Percentiles rank a stretch among this genome's conserved stretches.
These are phyloP conservation scores for Alopecurus myosuroides DNA, from an alignment of 176 grass and related monocot genomes.

Conservation along the genomic window DNA sequence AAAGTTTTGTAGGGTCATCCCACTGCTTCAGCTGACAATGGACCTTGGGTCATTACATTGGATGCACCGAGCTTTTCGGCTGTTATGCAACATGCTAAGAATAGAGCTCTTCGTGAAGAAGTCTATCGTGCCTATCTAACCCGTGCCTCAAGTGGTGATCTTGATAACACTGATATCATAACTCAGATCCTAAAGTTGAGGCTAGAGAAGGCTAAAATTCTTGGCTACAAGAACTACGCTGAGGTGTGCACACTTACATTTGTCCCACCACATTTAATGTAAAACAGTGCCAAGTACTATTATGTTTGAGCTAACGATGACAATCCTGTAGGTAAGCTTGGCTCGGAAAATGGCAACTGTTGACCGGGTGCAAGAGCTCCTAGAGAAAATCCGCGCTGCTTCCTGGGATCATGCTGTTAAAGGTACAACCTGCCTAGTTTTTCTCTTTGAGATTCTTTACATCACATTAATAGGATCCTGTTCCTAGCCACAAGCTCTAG, in stretches of 20 bases:
- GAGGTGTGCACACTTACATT: conserved; percentile 40
- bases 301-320: conserved; percentile 7
- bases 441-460: conserved; percentile 32
- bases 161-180: conserved; percentile 86
- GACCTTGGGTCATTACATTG: conserved; percentile 93
- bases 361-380: conserved; percentile 81
- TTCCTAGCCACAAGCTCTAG: background rate
- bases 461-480: conserved; percentile 12
- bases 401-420: conserved; percentile 92
- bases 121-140: conserved; percentile 76
- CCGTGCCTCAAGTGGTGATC: conserved; percentile 84
- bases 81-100: conserved; percentile 94
- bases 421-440: conserved; percentile 34
- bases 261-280: background rate
- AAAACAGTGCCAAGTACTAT: background rate
- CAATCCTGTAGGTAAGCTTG: conserved; percentile 70
- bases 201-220: conserved; percentile 85
- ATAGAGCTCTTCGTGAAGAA: conserved; percentile 84
- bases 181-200: conserved; percentile 75
- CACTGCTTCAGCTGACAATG: conserved; percentile 86
- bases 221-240: conserved; percentile 90
- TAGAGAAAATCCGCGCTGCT: conserved; percentile 89
- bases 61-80: conserved; percentile 82
- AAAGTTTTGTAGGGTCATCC: conserved; percentile 63
- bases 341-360: conserved; percentile 92